Evolutionary conservation across 805 yeast genomes (phyloP), one percentile per base, ranked within the genome.

Genomic region (Kodamaea laetipori): DNA sequence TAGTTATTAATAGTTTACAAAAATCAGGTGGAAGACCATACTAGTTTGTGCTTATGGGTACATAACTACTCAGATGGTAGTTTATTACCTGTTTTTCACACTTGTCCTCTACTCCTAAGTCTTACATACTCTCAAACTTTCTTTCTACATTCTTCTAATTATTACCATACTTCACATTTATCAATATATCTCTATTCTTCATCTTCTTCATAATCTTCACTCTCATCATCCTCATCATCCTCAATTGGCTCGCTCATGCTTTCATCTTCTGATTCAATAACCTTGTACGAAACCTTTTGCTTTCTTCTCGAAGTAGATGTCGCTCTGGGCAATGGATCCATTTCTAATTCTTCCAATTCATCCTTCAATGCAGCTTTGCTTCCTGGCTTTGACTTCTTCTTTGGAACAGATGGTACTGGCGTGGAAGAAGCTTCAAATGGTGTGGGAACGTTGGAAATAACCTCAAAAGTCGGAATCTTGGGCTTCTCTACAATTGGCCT

Each of bases 331-430:
- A 41, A 37, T 15, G 46, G 48, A 19, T 45, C 54, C 16, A 47
- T 43, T 15, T 34, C 46, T 35, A 60, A 54, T 24, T 63, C 66
- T 3, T 54, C 63, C 18, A 61, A 50, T 36, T 61, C 66, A 21
- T 58, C 62, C 28, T 47, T 43, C 9, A 55, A 33, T 6, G 49
- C 44, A 6, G 39, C 34, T 10, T 40, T 45, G 19, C 39, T 43
- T 4, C 39, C 44, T 5, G 52, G 38, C 16, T 42, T 37, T 6
- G 49, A 39, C 21, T 41, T 41, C 16, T 40, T 30, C 24, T 25
- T 39, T 3, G 40, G 25, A 34, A n/a, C n/a, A n/a, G n/a, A n/a
- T n/a, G 39, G 34, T 11, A 23, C 13, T 10, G 24, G 39, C 24
- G 31, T 42, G 4, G 28, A 25, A 3, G 37, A 18, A 3, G 37